These are phyloP conservation scores for Onygena corvina DNA, from an alignment of 2,329 filamentous ascomycete species.

Conservation along the genomic window DNA sequence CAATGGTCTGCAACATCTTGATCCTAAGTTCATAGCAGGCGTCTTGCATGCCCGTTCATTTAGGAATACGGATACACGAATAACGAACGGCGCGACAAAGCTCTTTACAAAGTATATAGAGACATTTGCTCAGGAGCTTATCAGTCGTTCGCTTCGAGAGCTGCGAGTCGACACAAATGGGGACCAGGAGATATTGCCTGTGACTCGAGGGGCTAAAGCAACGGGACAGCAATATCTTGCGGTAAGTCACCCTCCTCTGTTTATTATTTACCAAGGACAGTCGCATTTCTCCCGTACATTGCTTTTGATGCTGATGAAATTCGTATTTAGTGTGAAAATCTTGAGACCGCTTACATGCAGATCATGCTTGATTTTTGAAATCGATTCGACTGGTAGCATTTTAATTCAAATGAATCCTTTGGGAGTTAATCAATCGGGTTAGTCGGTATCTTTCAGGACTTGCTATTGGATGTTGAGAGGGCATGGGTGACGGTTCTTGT, in stretches of 20 bases:
- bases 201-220: background rate
- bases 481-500: no score
- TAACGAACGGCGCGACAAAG: conserved; percentile 64
- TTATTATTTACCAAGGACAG: background rate
- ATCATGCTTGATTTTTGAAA: conserved; percentile 67
- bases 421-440: no score
- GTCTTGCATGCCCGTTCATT: conserved; percentile 77
- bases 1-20: conserved; percentile 44
- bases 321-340: conserved; percentile 57
- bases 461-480: no score
- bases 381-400: background rate
- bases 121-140: conserved; percentile 77
- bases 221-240: background rate
- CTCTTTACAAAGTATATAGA: conserved; percentile 78
- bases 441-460: no score
- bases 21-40: conserved; percentile 59
- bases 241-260: background rate
- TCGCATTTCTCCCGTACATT: background rate
- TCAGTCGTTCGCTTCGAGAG: conserved; percentile 65
- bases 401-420: no score
- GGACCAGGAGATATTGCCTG: no score
- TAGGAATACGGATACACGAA: conserved; percentile 53
- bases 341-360: conserved; percentile 79
- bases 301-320: background rate
- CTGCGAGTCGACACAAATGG: conserved; percentile 38